A percentile compares a stretch with the other conserved stretches of the same genome.
Conservation (phyloP, 441 rosid genomes). For the Melastoma candidum region DNA sequence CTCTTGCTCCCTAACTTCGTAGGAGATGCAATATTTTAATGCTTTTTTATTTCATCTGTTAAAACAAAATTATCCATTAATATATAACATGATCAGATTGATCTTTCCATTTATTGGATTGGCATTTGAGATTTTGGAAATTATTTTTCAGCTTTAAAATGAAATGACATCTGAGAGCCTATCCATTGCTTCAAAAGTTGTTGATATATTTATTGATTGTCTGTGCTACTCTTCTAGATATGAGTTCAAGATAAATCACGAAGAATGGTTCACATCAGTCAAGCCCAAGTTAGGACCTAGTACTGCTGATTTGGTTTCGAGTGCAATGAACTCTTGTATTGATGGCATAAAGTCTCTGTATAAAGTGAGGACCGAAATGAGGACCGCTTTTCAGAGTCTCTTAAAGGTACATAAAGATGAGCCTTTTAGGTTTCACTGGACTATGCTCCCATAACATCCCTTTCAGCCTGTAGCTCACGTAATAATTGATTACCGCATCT, state of each 20-base stretch:
- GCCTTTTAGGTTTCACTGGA: neutral
- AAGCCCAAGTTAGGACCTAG: conserved; percentile 64
- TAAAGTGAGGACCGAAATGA: conserved; percentile 75
- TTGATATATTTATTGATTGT: conserved; percentile 1
- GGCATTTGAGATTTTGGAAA: too few species aligned
- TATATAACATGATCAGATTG: too few species aligned
- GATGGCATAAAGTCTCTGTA: conserved; percentile 51
- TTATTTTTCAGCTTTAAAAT: too few species aligned
- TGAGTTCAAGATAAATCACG: conserved; percentile 85
- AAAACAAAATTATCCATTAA: too few species aligned
- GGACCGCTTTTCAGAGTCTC: conserved; percentile 59
- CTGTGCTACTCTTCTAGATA: conserved; percentile 36
- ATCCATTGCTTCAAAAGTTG: too few species aligned
- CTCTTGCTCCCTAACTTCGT: neutral
- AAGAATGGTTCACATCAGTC: conserved; percentile 77
- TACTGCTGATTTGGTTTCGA: conserved; percentile 41
- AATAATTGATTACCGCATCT: conserved; percentile 4
- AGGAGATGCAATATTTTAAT: neutral
- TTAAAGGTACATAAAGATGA: conserved; percentile 41
- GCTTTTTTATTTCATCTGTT: neutral
- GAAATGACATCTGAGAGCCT: too few species aligned
- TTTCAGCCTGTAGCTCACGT: too few species aligned
- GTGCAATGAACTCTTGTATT: conserved; percentile 42
- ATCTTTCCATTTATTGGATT: too few species aligned
- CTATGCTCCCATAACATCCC: conserved; percentile 1